phyloP scores from a whole-genome alignment of 2,329 filamentous ascomycete genomes.

The Claviceps sp. region DNA sequence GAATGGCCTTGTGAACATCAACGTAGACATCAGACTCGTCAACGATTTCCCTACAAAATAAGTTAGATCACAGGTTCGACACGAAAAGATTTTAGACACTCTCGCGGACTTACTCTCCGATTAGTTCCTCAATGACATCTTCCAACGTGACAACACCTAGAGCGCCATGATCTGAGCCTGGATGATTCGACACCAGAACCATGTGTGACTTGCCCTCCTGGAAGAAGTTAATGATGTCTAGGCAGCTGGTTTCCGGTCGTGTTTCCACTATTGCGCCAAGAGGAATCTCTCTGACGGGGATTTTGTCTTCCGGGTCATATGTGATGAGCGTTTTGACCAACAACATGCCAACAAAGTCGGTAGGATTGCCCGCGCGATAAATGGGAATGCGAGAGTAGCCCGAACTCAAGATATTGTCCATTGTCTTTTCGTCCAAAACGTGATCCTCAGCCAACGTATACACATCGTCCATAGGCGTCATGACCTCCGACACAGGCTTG shows the following conservation, averaged over 20 bases:
- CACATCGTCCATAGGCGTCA: constrained; percentile 97
- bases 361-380: constrained; percentile 67
- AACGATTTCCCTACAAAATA: constrained; percentile 67
- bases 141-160: constrained; percentile 91
- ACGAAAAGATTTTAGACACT: background rate
- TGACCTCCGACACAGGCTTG: constrained; percentile 87
- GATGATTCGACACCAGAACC: constrained; percentile 83
- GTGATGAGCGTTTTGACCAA: constrained; percentile 98
- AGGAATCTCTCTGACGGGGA: constrained; percentile 77
- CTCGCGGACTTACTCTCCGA: constrained; percentile 65
- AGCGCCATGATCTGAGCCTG: constrained; percentile 82
- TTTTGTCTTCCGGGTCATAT: constrained; percentile 89
- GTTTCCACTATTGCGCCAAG: constrained; percentile 92
- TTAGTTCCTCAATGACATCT: constrained; percentile 96
- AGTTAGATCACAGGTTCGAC: constrained; percentile 7
- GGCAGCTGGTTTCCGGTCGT: constrained; percentile 82
- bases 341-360: constrained; percentile 94
- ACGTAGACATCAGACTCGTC: constrained; percentile 98
- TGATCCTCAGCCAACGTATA: constrained; percentile 96
- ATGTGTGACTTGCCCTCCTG: constrained; percentile 99
- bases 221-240: constrained; percentile 99
- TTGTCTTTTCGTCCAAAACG: constrained; percentile 80
- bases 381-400: constrained; percentile 96
- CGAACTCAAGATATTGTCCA: constrained; percentile 84
- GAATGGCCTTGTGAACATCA: constrained; percentile 95